Conservation (phyloP, 2,329 filamentous ascomycete genomes). For the Huntiella savannae region DNA sequence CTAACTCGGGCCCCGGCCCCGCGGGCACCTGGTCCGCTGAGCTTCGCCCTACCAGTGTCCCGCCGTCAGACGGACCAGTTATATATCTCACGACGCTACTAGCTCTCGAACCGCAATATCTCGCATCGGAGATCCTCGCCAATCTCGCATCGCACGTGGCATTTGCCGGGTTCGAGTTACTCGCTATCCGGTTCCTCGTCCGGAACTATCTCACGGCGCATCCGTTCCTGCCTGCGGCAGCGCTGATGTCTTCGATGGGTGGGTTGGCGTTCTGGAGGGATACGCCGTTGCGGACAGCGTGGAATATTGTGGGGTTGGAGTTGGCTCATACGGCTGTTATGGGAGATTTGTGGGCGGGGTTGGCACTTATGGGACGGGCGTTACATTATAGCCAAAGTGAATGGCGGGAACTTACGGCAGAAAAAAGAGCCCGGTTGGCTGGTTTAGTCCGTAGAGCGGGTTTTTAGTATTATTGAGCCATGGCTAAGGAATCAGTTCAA, state of each 20-base stretch:
- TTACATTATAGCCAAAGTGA: slow-evolving; percentile 9
- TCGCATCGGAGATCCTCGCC: slow-evolving; percentile 30
- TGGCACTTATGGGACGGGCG: slow-evolving; percentile 5
- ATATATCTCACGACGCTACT: slow-evolving; percentile 29
- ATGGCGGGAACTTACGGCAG: slow-evolving; percentile 5
- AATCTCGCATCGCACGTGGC: slow-evolving; percentile 24
- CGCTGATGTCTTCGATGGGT: not conserved
- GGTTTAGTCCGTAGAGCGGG: not conserved
- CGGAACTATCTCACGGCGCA: slow-evolving; percentile 19
- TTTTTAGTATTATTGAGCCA: not conserved
- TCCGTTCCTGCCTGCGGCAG: slow-evolving; percentile 19
- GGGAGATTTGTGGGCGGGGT: slow-evolving; percentile 7
- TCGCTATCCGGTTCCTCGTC: slow-evolving; percentile 26
- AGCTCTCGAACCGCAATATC: slow-evolving; percentile 27
- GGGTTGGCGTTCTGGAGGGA: slow-evolving; percentile 13
- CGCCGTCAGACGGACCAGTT: slow-evolving; percentile 13
- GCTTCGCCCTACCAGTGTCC: slow-evolving; percentile 28
- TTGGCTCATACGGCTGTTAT: slow-evolving; percentile 11
- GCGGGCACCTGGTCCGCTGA: slow-evolving; percentile 41
- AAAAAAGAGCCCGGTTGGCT: not conserved
- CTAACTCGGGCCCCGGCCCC: slow-evolving; percentile 22
- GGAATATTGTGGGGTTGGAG: slow-evolving; percentile 22
- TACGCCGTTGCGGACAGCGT: slow-evolving; percentile 1
- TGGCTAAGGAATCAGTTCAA: not conserved
- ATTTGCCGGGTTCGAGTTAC: slow-evolving; percentile 28